Evolutionary conservation across 2,329 filamentous ascomycete genomes (phyloP), one percentile per base, ranked within the genome.

Genomic region (Pseudogymnoascus sp.): DNA sequence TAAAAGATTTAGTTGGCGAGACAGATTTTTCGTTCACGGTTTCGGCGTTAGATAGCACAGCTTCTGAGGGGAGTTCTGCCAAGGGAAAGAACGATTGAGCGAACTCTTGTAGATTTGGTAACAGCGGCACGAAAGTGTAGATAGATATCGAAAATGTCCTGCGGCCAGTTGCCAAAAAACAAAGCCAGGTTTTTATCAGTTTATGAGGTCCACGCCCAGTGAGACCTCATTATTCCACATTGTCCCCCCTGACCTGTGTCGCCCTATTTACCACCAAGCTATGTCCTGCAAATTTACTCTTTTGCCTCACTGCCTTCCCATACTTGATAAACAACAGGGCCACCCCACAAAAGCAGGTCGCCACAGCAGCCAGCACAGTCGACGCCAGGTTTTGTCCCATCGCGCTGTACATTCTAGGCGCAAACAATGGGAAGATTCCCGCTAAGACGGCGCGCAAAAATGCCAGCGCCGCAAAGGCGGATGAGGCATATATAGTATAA

Each of bases 1-100:
- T 92, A 1, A 86, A 81, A 68, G 80, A 80, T 38, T 74, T 92
- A 30, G 88, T 92, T 0, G 88, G 89, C 1, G 87, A 90, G 64
- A 79, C 90, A 20, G 88, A 92, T 71, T 92, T 92, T 39, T 66
- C 65, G 22, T 70, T 72, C 60, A 63, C 37, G 30, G 66, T 72
- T n/a, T 47, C 33, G 22, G 57, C 12, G 20, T 65, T 63, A 25
- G 65, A 68, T 63, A n/a, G 65, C 12, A 63, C 64, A 30, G 30
- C 18, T 9, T 28, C 11, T 20, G 47, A 6, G 28, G 14, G 1
- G 28, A 35, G 14, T 37, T 22, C 22, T 16, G 18, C 16, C 2
- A 37, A 30, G 14, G n/a, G n/a, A n/a, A 38, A 61, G 38, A 57
- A 9, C 8, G 60, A 61, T 61, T 61, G 30, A 58, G 47, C 28